phyloP scores from a whole-genome alignment of 768 basidiomycete genomes.

The Boletus reticuloceps region DNA sequence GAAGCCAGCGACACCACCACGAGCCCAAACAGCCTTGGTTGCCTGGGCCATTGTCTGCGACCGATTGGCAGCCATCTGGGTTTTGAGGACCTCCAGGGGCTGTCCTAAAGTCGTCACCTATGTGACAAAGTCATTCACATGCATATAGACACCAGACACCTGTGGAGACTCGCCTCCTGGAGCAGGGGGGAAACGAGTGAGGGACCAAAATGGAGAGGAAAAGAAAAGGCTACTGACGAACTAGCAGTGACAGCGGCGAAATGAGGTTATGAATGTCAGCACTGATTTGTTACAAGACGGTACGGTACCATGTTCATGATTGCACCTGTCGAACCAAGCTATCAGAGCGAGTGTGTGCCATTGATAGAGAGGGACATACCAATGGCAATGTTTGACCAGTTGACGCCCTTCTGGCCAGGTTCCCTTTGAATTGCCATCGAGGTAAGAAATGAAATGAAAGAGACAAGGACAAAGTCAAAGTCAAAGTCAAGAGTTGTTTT shows the following conservation, averaged over 20 bases:
- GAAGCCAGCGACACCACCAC: slow-evolving; percentile 87
- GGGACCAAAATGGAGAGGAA: background rate
- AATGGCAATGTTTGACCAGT: slow-evolving; percentile 94
- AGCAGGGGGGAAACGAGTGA: slow-evolving; percentile 16
- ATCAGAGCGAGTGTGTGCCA: slow-evolving; percentile 17
- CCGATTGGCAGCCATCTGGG: slow-evolving; percentile 98
- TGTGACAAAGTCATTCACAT: slow-evolving; percentile 1
- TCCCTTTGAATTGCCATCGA: slow-evolving; percentile 79
- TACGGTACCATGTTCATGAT: slow-evolving; percentile 95
- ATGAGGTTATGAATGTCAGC: slow-evolving; percentile 7
- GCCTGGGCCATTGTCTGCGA: slow-evolving; percentile 89
- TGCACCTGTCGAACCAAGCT: slow-evolving; percentile 54
- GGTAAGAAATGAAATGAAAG: slow-evolving; percentile 6
- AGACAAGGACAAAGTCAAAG: slow-evolving; percentile 4
- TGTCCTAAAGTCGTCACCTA: slow-evolving; percentile 98
- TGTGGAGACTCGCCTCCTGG: slow-evolving; percentile 64
- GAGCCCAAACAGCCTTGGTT: slow-evolving; percentile 80
- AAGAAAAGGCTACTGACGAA: slow-evolving; percentile 39
- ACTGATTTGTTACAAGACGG: slow-evolving; percentile 28
- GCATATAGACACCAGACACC: background rate
- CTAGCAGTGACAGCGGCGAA: slow-evolving; percentile 24
- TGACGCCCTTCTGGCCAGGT: slow-evolving; percentile 89
- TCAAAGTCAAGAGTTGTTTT: too few species aligned
- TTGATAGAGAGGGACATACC: slow-evolving; percentile 50
- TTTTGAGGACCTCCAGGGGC: slow-evolving; percentile 97